Evolutionary conservation across 2,329 filamentous ascomycete genomes (phyloP).

Genomic region (Cordyceps javanica): DNA sequence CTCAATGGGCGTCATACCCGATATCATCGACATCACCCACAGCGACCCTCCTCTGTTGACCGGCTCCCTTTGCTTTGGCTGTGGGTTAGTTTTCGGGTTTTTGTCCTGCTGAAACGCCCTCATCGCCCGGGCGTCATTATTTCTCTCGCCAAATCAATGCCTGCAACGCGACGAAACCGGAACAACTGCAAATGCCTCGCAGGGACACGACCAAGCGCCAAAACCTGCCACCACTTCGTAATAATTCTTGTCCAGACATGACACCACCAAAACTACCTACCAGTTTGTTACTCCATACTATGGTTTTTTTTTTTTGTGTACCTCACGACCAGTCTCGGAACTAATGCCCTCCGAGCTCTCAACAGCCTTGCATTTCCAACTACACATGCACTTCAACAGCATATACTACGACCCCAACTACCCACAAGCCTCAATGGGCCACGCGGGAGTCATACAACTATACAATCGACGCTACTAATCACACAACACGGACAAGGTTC

Average conservation of each 20-base stretch:
- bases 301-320: neutral
- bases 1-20: neutral
- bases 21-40: neutral
- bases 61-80: too few relatives aligned
- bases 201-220: neutral
- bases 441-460: too few relatives aligned
- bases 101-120: constrained; percentile 2
- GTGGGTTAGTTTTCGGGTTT: too few relatives aligned
- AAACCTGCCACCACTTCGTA: neutral
- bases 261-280: too few relatives aligned
- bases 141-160: neutral
- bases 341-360: neutral
- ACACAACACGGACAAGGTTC: too few relatives aligned
- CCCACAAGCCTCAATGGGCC: neutral
- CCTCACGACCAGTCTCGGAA: neutral
- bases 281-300: too few relatives aligned
- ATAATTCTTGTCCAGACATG: neutral
- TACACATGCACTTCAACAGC: neutral
- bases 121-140: neutral
- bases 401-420: neutral
- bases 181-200: neutral
- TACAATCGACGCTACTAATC: too few relatives aligned
- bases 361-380: neutral
- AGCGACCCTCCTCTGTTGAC: too few relatives aligned
- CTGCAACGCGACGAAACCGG: neutral